These are phyloP conservation scores for Lizonia empirigonia DNA, from an alignment of 2,329 filamentous ascomycete species.

Conservation along the genomic window DNA sequence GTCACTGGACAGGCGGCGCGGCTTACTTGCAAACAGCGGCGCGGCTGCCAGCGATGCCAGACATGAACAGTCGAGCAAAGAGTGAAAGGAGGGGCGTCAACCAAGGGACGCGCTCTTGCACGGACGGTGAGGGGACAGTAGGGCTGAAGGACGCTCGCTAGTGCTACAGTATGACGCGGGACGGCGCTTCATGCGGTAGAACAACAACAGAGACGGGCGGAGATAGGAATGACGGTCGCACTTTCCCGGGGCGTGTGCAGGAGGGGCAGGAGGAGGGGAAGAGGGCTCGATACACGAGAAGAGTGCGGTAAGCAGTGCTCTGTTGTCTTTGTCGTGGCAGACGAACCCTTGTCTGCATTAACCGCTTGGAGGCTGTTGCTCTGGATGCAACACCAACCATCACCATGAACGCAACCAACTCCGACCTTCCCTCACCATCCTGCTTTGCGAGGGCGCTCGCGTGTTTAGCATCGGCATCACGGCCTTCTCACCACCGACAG, in stretches of 20 bases:
- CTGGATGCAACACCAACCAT: constrained; percentile 8
- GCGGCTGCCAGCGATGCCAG: background rate
- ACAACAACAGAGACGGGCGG: background rate
- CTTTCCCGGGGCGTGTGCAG: background rate
- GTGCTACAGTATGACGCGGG: constrained; percentile 20
- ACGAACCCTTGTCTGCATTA: constrained; percentile 13
- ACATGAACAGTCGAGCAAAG: constrained; percentile 1
- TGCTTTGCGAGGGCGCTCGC: background rate
- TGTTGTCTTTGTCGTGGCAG: constrained; percentile 12
- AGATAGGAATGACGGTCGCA: background rate
- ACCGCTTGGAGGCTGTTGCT: constrained; percentile 13
- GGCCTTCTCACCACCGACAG: constrained; percentile 3
- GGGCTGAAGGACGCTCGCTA: constrained; percentile 17
- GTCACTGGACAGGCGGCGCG: constrained; percentile 1
- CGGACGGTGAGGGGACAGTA: constrained; percentile 15
- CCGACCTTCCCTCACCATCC: background rate
- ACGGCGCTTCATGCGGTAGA: constrained; percentile 13
- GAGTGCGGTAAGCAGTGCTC: constrained; percentile 5
- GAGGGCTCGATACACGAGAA: background rate
- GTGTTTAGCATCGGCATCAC: constrained; percentile 1
- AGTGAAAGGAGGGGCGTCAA: constrained; percentile 9
- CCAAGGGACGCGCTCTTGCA: constrained; percentile 12
- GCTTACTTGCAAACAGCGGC: constrained; percentile 1
- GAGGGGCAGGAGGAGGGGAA: constrained; percentile 3
- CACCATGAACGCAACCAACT: background rate